Evolutionary conservation across 495 filamentous ascomycete genomes (phyloP).

Genomic region (Lindgomyces ingoldianus): DNA sequence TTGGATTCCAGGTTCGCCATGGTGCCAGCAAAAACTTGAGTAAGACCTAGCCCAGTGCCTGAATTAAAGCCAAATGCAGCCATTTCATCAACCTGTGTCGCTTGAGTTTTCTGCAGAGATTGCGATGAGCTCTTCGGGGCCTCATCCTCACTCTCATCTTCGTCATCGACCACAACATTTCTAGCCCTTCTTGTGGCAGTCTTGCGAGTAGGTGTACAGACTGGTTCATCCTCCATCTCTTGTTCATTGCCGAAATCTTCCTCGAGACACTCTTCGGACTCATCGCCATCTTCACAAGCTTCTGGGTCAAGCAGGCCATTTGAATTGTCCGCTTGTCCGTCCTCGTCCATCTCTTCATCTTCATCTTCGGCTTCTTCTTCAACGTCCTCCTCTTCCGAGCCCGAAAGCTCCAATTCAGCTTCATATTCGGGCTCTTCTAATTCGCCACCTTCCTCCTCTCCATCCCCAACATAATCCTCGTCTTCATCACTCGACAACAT

Average conservation of each 20-base stretch:
- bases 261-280: slow-evolving; percentile 41
- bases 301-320: slow-evolving; percentile 38
- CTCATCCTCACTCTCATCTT: slow-evolving; percentile 42
- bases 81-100: slow-evolving; percentile 37
- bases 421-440: slow-evolving; percentile 44
- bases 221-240: slow-evolving; percentile 39
- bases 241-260: slow-evolving; percentile 46
- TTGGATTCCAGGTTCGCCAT: slow-evolving; percentile 64
- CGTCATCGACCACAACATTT: slow-evolving; percentile 42
- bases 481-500: slow-evolving; percentile 60
- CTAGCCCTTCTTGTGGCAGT: slow-evolving; percentile 52
- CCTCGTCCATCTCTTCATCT: slow-evolving; percentile 46
- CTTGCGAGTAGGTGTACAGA: slow-evolving; percentile 44
- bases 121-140: background rate
- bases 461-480: slow-evolving; percentile 58
- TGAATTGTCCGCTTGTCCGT: slow-evolving; percentile 37
- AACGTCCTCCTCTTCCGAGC: slow-evolving; percentile 44
- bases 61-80: slow-evolving; percentile 45
- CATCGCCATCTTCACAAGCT: no score
- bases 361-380: slow-evolving; percentile 46
- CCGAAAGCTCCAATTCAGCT: slow-evolving; percentile 41
- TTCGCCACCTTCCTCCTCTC: slow-evolving; percentile 54
- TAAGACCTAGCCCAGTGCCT: slow-evolving; percentile 63
- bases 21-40: slow-evolving; percentile 90
- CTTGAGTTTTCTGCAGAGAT: background rate